A percentile compares a stretch with the other conserved stretches of the same genome.
Conservation (phyloP, 2,329 filamentous ascomycete genomes). For the Penicillium sp. region DNA sequence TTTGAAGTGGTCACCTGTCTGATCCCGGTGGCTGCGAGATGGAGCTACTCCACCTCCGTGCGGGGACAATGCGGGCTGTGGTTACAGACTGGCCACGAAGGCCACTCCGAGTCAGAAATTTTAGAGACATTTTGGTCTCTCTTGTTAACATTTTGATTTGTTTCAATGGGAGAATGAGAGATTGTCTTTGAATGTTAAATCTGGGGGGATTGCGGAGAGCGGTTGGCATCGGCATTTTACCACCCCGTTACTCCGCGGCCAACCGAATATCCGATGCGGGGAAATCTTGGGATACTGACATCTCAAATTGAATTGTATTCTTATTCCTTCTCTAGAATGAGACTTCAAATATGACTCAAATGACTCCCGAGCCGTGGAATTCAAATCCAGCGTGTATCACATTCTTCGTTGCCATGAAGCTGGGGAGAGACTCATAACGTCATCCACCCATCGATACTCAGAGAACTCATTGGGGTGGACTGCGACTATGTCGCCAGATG, state of each 20-base stretch:
- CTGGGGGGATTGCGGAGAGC: conserved; percentile 21
- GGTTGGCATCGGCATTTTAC: conserved; percentile 29
- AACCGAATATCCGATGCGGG: conserved; percentile 10
- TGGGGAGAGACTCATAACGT: background rate
- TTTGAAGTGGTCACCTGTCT: conserved; percentile 48
- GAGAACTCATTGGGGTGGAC: background rate
- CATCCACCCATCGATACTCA: background rate
- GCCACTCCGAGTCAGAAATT: conserved; percentile 14
- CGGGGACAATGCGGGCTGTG: conserved; percentile 8
- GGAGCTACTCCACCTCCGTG: conserved; percentile 50
- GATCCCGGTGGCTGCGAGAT: conserved; percentile 59
- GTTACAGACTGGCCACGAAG: conserved; percentile 4
- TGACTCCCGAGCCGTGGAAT: too few relatives aligned
- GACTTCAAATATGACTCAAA: background rate
- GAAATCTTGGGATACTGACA: too few relatives aligned
- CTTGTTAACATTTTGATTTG: conserved; percentile 3
- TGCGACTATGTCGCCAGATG: background rate
- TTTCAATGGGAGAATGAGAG: conserved; percentile 5
- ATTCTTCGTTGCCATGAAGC: background rate
- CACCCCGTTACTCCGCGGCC: conserved; percentile 7
- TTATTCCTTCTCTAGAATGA: background rate
- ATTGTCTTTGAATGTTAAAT: conserved; percentile 1
- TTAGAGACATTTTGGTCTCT: conserved; percentile 18
- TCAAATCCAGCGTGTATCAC: background rate
- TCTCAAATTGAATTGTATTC: background rate